phyloP scores from a whole-genome alignment of 495 filamentous ascomycete species.

The Lichina pygmaea region DNA sequence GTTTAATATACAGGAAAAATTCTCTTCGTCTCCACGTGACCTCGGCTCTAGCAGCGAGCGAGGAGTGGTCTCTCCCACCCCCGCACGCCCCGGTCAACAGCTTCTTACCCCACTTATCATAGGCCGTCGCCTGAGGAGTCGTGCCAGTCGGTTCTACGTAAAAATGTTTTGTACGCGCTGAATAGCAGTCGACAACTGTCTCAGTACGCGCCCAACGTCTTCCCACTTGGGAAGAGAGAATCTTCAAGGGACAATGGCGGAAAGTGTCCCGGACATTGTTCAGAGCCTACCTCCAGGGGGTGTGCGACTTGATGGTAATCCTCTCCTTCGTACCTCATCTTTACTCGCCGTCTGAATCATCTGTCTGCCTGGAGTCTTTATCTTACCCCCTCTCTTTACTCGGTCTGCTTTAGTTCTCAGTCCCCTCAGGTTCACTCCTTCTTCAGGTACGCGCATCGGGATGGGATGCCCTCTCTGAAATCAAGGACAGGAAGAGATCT shows the following conservation, averaged over 20 bases:
- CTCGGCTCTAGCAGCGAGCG: no score
- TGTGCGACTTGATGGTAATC: neutral
- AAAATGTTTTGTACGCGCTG: neutral
- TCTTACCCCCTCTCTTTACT: neutral
- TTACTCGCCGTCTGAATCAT: no score
- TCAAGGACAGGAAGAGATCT: conserved; percentile 37
- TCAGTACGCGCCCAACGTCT: neutral
- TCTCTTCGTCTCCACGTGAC: neutral
- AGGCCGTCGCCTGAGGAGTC: neutral
- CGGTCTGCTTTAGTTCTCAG: neutral
- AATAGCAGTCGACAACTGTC: neutral
- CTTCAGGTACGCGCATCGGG: neutral
- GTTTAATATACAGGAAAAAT: neutral
- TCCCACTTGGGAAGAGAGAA: neutral
- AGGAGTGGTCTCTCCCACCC: neutral
- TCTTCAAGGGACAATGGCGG: no score
- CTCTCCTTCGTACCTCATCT: neutral
- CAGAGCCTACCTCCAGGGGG: no score
- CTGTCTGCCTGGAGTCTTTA: neutral
- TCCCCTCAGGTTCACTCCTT: neutral
- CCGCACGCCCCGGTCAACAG: neutral
- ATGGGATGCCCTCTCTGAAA: no score
- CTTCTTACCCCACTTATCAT: neutral
- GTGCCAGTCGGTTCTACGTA: neutral
- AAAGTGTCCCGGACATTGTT: no score